phyloP scores from a whole-genome alignment of 192 early-diverging fungal species.

The Coemansia reversa region DNA sequence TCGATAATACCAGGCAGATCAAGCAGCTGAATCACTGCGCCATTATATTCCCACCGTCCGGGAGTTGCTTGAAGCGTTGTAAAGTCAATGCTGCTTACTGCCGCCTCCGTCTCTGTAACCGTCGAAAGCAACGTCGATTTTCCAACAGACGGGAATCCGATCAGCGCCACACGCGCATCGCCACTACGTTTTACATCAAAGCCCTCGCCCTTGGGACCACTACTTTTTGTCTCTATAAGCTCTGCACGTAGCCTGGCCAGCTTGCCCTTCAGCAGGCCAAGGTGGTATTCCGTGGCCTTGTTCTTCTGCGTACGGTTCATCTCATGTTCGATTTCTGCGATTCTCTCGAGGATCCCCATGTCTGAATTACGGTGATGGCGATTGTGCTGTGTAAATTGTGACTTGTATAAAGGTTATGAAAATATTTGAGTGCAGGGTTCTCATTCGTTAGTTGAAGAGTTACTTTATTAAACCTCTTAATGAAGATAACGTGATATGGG shows the following conservation, averaged over 20 bases:
- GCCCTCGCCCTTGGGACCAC: conserved; percentile 73
- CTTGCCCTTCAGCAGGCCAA: conserved; percentile 97
- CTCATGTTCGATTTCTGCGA: conserved; percentile 86
- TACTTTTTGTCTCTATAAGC: conserved; percentile 70
- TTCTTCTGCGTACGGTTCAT: conserved; percentile 97
- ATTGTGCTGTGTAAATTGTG: no score
- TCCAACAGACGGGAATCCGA: conserved; percentile 98
- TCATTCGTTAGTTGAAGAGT: no score
- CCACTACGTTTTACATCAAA: conserved; percentile 99
- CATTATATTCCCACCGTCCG: conserved; percentile 93
- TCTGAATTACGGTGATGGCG: no score
- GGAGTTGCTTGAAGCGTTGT: conserved; percentile 96
- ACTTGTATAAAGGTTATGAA: background rate
- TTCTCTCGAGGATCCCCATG: conserved; percentile 88
- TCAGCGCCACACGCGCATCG: conserved; percentile 91
- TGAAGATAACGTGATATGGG: no score
- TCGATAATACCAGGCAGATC: conserved; percentile 99
- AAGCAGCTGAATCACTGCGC: conserved; percentile 93
- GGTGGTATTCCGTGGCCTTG: conserved; percentile 98
- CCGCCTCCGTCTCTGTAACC: conserved; percentile 88
- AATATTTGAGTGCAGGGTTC: background rate
- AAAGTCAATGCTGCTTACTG: conserved; percentile 89
- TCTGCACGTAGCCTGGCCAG: conserved; percentile 78
- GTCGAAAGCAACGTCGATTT: conserved; percentile 96
- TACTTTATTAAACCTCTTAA: no score